Evolutionary conservation across 352 stramenopile genomes (phyloP), one percentile per base, ranked within the genome.

Genomic region (Phytopythium mirpurense): DNA sequence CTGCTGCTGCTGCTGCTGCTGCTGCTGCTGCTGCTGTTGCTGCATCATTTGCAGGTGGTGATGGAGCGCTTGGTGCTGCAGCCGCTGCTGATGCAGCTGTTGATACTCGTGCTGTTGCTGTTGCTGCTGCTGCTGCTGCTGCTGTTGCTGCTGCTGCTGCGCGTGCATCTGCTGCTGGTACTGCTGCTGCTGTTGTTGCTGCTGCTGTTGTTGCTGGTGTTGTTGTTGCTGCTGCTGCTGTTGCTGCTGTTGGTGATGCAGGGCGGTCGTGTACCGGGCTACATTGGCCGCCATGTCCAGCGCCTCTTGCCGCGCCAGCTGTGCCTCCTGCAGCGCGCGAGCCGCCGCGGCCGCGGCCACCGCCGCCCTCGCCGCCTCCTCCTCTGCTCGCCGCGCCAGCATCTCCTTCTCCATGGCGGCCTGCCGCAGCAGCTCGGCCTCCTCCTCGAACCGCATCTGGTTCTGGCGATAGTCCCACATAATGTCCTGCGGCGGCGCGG

Each of bases 271-370:
- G 63, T 91, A 91, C 21, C 78, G 72, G 3, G 76, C 79, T 38
- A 82, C 71, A 49, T 78, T 85, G 7, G 79, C 78, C 47, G 83
- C 82, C 83, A 93, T 87, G 45, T 94, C 78, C 64, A 93, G 70
- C 14, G 83, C 84, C 72, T 93, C 77, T 34, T 91, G 74, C 0
- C 83, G 78, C 14, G 84, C 84, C 46, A 90, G 73, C 21, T 87
- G 76, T 0, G 83, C 83, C 48, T 91, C 83, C 35, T 91, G 81
- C 2, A 90, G 67, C 7, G 83, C 83, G 41, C 80, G 67, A 0
- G 84, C 82, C 11, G 84, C 84, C 5, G 79, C 84, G 0, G 77
- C 80, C 0, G 84, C 84, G 0, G 77, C 82, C 1, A 77, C 83
- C 12, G 81, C 78, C 16, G 84, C 84, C 26, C 80, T 68, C 24